Conservation (phyloP, 73 alveolate species). For the Uronychia setigera region DNA sequence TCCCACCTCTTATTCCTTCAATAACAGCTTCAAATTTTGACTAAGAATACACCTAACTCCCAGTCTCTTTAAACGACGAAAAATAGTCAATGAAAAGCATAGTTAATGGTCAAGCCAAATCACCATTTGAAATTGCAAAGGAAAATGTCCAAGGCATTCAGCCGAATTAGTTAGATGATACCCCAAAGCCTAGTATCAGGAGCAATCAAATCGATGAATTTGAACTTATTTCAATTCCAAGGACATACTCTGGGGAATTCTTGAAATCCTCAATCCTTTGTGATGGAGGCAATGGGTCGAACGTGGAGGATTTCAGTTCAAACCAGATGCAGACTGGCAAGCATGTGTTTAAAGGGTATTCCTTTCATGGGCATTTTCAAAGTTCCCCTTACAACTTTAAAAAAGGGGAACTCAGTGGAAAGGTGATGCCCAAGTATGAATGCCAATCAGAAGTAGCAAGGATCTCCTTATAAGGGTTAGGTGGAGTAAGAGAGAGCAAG, state of each 20-base stretch:
- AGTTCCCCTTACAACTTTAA: neutral
- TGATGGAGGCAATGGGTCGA: neutral
- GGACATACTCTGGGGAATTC: neutral
- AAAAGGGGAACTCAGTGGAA: conserved; percentile 1
- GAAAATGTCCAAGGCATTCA: neutral
- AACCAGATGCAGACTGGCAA: neutral
- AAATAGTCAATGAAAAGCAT: neutral
- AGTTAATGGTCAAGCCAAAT: neutral
- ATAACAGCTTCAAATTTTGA: neutral
- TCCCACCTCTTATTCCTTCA: conserved; percentile 69
- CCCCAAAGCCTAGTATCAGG: too few species aligned
- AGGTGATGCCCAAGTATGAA: neutral
- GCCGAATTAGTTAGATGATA: too few species aligned
- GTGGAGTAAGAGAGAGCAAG: too few species aligned
- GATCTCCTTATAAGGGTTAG: too few species aligned
- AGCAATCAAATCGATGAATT: neutral
- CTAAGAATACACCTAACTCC: neutral
- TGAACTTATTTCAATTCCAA: neutral
- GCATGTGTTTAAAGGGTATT: neutral
- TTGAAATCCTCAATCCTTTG: neutral
- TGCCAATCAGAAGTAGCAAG: neutral
- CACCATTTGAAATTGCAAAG: neutral
- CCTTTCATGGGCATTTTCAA: neutral
- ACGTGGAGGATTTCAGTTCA: neutral
- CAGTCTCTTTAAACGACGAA: neutral